These are phyloP conservation scores for Cochlearia excelsa DNA, from an alignment of 345 rosid genomes.

Conservation along the genomic window DNA sequence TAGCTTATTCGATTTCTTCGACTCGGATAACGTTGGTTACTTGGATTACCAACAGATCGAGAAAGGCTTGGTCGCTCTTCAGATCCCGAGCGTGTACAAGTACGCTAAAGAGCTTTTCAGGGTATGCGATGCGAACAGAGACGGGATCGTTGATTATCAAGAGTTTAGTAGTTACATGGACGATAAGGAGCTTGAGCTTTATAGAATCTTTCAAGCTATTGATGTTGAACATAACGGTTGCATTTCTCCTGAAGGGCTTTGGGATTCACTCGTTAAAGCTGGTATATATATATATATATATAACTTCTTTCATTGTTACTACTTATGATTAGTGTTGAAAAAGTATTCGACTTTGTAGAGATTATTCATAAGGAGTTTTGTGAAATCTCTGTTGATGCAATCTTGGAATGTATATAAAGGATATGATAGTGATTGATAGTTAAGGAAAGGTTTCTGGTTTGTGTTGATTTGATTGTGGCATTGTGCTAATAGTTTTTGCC, in stretches of 20 bases:
- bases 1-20: slow-evolving; percentile 58
- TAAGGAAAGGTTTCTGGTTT: no score
- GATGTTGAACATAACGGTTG: slow-evolving; percentile 71
- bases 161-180: slow-evolving; percentile 78
- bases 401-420: no score
- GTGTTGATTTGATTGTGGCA: no score
- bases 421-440: no score
- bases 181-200: slow-evolving; percentile 69
- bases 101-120: slow-evolving; percentile 63
- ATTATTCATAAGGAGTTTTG: no score
- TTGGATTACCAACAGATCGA: slow-evolving; percentile 63
- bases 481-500: no score
- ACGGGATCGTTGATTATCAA: slow-evolving; percentile 61
- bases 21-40: slow-evolving; percentile 44
- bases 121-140: slow-evolving; percentile 61
- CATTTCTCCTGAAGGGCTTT: slow-evolving; percentile 71
- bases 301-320: neutral
- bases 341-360: no score
- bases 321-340: no score
- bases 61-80: slow-evolving; percentile 53
- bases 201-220: slow-evolving; percentile 65
- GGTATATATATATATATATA: slow-evolving; percentile 40
- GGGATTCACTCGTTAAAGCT: slow-evolving; percentile 68
- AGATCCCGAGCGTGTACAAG: slow-evolving; percentile 62
- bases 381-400: no score